Conservation (phyloP, 768 basidiomycete species). For the Tulasnella sp. region DNA sequence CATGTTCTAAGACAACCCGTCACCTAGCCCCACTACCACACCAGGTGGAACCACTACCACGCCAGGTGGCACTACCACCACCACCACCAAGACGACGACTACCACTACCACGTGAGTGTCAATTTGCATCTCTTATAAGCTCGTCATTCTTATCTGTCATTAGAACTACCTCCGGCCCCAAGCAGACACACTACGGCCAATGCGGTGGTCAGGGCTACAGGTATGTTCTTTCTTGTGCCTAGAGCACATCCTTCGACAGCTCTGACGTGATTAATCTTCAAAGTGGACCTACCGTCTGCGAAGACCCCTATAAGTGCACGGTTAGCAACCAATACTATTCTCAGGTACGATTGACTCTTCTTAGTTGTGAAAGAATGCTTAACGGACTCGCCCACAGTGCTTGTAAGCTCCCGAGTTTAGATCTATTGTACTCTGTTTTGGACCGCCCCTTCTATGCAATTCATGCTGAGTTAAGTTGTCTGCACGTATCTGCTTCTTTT, state of each 20-base stretch:
- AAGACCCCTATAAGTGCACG: not conserved
- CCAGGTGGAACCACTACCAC: not conserved
- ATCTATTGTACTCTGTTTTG: not conserved
- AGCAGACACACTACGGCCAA: constrained; percentile 16
- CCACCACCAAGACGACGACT: not conserved
- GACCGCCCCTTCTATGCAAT: not conserved
- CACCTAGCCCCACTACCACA: not conserved
- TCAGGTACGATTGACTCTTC: not conserved
- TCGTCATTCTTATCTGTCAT: not conserved
- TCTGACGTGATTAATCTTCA: not conserved
- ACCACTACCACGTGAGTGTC: constrained; percentile 12
- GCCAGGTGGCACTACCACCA: not conserved
- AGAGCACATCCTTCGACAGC: too few relatives aligned
- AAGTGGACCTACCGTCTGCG: constrained; percentile 27
- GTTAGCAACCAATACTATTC: constrained; percentile 6
- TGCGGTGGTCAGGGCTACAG: constrained; percentile 6
- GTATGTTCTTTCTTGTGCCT: not conserved
- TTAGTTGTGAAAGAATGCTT: too few relatives aligned
- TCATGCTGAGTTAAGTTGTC: not conserved
- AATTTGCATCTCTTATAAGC: not conserved
- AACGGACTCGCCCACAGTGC: not conserved
- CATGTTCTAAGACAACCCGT: not conserved
- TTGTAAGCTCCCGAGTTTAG: not conserved
- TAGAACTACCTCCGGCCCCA: constrained; percentile 1
- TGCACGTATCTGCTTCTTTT: not conserved